These are phyloP conservation scores for Fusarium agapanthi DNA, from an alignment of 2,329 filamentous ascomycete species.

Conservation along the genomic window DNA sequence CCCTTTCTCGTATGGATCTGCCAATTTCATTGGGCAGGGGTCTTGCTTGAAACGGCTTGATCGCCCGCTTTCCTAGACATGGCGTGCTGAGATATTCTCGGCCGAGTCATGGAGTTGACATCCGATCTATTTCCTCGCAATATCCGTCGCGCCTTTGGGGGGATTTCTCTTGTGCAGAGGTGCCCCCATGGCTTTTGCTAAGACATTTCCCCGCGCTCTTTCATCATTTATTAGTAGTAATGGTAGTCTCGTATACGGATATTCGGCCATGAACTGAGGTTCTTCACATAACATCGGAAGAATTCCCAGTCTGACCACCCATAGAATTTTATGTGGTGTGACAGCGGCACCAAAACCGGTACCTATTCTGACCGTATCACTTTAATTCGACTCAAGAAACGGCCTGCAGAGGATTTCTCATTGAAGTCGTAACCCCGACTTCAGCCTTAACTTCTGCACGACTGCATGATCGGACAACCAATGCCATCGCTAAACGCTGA, in stretches of 20 bases:
- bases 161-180: neutral
- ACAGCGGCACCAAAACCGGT: neutral
- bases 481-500: neutral
- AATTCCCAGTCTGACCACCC: neutral
- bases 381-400: neutral
- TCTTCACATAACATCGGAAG: neutral
- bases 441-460: neutral
- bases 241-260: neutral
- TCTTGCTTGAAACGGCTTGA: neutral
- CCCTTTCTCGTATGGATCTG: neutral
- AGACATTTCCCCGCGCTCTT: neutral
- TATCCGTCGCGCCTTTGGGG: conserved; percentile 15
- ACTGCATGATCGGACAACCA: conserved; percentile 4
- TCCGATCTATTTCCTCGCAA: conserved; percentile 20
- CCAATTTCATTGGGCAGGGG: conserved; percentile 14
- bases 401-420: neutral
- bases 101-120: conserved; percentile 12
- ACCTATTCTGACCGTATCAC: neutral
- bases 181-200: neutral
- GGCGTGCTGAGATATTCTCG: conserved; percentile 13
- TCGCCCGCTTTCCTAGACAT: neutral
- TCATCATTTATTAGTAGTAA: neutral
- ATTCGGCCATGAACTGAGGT: neutral
- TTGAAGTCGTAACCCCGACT: neutral
- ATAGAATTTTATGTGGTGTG: neutral